Conservation (phyloP, 2,329 filamentous ascomycete genomes). For the Penicillium sp. region DNA sequence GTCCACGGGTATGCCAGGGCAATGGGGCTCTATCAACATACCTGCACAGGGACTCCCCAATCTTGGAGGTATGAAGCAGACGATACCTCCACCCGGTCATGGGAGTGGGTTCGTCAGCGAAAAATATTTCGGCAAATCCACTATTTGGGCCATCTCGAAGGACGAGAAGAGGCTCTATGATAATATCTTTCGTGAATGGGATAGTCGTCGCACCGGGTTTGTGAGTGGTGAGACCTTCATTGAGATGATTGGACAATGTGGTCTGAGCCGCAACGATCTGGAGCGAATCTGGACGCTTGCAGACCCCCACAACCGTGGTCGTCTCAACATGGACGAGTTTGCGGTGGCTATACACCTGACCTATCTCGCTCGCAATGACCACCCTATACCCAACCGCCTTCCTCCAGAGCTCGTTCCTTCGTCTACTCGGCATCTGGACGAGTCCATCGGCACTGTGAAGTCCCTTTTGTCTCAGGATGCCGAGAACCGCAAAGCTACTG, state of each 20-base stretch:
- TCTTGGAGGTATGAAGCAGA: constrained; percentile 84
- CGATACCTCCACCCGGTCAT: constrained; percentile 95
- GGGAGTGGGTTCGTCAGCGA: constrained; percentile 80
- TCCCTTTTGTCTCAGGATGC: constrained; percentile 84
- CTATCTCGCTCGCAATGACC: constrained; percentile 93
- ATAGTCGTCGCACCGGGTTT: constrained; percentile 86
- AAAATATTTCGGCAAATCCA: constrained; percentile 85
- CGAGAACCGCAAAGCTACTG: constrained; percentile 78
- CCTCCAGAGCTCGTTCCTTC: constrained; percentile 91
- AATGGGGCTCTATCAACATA: constrained; percentile 97
- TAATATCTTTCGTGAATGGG: constrained; percentile 90
- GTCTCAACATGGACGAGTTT: constrained; percentile 93
- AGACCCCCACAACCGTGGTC: constrained; percentile 88
- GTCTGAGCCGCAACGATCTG: constrained; percentile 80
- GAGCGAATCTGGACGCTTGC: constrained; percentile 93
- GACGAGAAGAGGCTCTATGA: constrained; percentile 98
- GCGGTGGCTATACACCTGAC: constrained; percentile 99
- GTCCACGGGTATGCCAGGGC: constrained; percentile 84
- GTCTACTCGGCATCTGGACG: constrained; percentile 86
- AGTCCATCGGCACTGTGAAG: constrained; percentile 90
- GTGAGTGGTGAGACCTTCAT: constrained; percentile 90
- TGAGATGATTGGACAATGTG: constrained; percentile 95
- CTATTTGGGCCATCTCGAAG: constrained; percentile 97
- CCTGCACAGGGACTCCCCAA: constrained; percentile 85
- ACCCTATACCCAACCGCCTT: constrained; percentile 78